Evolutionary conservation across 257 asterid species (phyloP).

Genomic region (Catharanthus roseus): DNA sequence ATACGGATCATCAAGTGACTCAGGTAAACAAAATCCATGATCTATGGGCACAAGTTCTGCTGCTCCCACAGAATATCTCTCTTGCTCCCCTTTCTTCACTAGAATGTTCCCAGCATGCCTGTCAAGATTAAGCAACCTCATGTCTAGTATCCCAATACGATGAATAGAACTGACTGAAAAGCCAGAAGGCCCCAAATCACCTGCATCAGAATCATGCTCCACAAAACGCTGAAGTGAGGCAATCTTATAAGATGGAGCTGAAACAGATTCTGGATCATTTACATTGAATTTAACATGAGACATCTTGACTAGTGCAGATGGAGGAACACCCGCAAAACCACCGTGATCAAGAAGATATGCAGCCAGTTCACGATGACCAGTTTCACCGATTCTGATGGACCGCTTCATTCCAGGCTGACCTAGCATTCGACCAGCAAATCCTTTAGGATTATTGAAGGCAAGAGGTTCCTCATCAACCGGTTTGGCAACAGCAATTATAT

Average conservation of each 20-base stretch:
- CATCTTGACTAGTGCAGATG: slow-evolving; percentile 73
- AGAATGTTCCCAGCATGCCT: slow-evolving; percentile 94
- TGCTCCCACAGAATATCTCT: slow-evolving; percentile 37
- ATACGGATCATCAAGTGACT: slow-evolving; percentile 87
- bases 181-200: slow-evolving; percentile 87
- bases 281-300: slow-evolving; percentile 59
- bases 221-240: slow-evolving; percentile 84
- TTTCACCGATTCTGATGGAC: slow-evolving; percentile 84
- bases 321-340: slow-evolving; percentile 85
- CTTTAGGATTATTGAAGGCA: slow-evolving; percentile 87
- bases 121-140: slow-evolving; percentile 82
- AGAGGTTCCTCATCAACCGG: slow-evolving; percentile 95
- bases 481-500: slow-evolving; percentile 74
- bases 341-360: slow-evolving; percentile 88
- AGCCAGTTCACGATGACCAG: slow-evolving; percentile 84
- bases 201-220: slow-evolving; percentile 77
- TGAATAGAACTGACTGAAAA: slow-evolving; percentile 77
- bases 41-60: slow-evolving; percentile 92
- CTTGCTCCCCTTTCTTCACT: slow-evolving; percentile 50
- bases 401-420: slow-evolving; percentile 95
- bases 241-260: slow-evolving; percentile 41
- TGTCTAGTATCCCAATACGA: slow-evolving; percentile 77
- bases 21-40: slow-evolving; percentile 93
- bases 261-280: slow-evolving; percentile 30
- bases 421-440: slow-evolving; percentile 73